A percentile compares a stretch with the other conserved stretches of the same genome.
Conservation (phyloP, 495 filamentous ascomycete species). For the Bombardia bombarda region DNA sequence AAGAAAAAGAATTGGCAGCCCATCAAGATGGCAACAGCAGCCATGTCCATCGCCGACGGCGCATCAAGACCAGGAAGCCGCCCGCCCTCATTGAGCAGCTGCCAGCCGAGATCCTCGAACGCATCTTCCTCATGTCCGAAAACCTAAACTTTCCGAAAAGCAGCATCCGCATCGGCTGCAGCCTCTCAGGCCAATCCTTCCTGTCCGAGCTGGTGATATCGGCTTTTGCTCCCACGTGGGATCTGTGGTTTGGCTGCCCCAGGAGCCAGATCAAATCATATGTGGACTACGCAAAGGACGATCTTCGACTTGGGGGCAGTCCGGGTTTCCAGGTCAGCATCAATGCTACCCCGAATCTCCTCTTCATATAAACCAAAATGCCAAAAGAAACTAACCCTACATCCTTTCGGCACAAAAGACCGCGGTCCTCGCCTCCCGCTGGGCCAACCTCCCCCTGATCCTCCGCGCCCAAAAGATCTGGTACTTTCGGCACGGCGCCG, state of each 20-base stretch:
- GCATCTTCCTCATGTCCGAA: conserved; percentile 28
- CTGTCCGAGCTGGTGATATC: conserved; percentile 18
- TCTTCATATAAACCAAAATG: too few species aligned
- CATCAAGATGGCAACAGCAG: background rate
- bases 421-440: conserved; percentile 20
- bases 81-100: conserved; percentile 27
- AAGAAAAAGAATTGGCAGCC: background rate
- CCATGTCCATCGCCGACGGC: background rate
- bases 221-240: conserved; percentile 34
- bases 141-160: conserved; percentile 30
- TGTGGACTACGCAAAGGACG: conserved; percentile 1
- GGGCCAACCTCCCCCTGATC: conserved; percentile 22
- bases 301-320: conserved; percentile 15
- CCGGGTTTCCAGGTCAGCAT: conserved; percentile 31
- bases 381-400: too few species aligned
- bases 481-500: conserved; percentile 11
- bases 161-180: conserved; percentile 25
- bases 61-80: conserved; percentile 8
- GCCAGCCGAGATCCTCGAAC: conserved; percentile 35
- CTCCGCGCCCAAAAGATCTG: conserved; percentile 22
- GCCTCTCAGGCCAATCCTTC: conserved; percentile 23
- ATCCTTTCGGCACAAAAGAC: conserved; percentile 16
- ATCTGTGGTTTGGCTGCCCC: conserved; percentile 18
- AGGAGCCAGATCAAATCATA: conserved; percentile 1
- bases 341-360: too few species aligned